Base-by-base conservation (phyloP, 768 basidiomycete species). In the Mycena rebaudengoi region DNA sequence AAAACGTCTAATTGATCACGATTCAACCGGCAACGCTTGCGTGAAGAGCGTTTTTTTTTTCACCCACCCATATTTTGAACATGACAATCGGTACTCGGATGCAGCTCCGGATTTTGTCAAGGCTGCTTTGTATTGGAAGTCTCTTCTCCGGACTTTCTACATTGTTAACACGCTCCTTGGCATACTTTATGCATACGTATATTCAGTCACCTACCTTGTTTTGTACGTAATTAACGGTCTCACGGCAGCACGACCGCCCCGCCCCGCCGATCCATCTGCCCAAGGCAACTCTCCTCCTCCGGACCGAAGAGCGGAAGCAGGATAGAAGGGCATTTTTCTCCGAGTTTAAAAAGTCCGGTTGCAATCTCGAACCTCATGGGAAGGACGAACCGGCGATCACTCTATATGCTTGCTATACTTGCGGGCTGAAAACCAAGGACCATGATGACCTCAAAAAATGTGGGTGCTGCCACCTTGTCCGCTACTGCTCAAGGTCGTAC, bases 21-120 rank as follows among this genome's bases (percentile, higher is more conserved):
- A 64, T 50, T 33, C 50, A 5, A 52, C 55, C 5, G 48, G 62
- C 2, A 60, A 52, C 21, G 18, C 48, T n/a, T 57, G 56, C 26
- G 55, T 64, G 16, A 41, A 64, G 41, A 29, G 45, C 4, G 26
- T 60, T 21, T 64, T 55, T 12, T 29, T 57, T 25, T 52, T 64
- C 40, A n/a, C 16, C 10, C 48, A 58, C n/a, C 63, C 54, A 1
- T 39, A 35, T 30, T 18, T 35, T 12, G 48, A 60, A 18, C 48
- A 51, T 23, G 26, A 60, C 10, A 18, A 16, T 20, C 58, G 58
- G 26, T 33, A 20, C 48, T 32, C 49, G 1, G 39, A 50, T 0
- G 40, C 10, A 8, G 48, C 58, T 2, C 23, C 58, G 12, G 58
- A 60, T 40, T 13, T 43, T 4, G 10, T 51, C 20, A 60, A 43